These are phyloP conservation scores for Stropharia rugosoannulata DNA, from an alignment of 768 basidiomycete species.

Conservation along the genomic window DNA sequence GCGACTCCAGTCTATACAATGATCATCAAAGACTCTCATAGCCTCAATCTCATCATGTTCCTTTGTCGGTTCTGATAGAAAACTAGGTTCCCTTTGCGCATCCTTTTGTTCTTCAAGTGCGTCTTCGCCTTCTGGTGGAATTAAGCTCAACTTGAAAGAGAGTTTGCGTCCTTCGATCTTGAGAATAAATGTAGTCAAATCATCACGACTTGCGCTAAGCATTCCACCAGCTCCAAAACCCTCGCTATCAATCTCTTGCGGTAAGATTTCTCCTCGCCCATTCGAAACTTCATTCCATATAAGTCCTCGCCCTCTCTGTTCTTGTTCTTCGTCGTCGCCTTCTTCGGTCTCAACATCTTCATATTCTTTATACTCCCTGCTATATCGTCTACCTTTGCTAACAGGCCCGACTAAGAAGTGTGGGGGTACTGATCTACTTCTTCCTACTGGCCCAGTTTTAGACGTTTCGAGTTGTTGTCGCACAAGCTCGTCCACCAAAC, in stretches of 20 bases:
- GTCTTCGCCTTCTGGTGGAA: constrained; percentile 26
- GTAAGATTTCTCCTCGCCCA: constrained; percentile 4
- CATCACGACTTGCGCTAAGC: constrained; percentile 56
- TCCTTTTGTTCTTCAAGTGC: constrained; percentile 19
- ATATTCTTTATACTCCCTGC: constrained; percentile 30
- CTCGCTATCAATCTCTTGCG: constrained; percentile 4
- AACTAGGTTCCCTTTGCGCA: background rate
- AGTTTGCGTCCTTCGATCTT: constrained; percentile 58
- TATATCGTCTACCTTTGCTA: constrained; percentile 18
- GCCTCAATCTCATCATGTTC: constrained; percentile 50
- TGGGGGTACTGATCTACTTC: constrained; percentile 58
- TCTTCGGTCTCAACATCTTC: constrained; percentile 25
- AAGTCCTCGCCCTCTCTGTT: constrained; percentile 14
- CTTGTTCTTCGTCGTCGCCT: constrained; percentile 18
- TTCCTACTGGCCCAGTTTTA: background rate
- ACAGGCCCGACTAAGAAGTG: constrained; percentile 43
- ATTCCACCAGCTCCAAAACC: constrained; percentile 52
- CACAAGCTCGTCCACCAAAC: background rate
- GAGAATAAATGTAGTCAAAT: constrained; percentile 64
- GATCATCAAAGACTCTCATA: constrained; percentile 53
- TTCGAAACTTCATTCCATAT: constrained; percentile 10
- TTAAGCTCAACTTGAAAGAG: constrained; percentile 75
- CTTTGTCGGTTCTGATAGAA: background rate
- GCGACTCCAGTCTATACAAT: constrained; percentile 59
- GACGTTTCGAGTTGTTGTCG: constrained; percentile 2